A percentile compares a stretch with the other conserved stretches of the same genome.
Conservation (phyloP, 345 rosid species). For the Noccaea bulbosa region DNA sequence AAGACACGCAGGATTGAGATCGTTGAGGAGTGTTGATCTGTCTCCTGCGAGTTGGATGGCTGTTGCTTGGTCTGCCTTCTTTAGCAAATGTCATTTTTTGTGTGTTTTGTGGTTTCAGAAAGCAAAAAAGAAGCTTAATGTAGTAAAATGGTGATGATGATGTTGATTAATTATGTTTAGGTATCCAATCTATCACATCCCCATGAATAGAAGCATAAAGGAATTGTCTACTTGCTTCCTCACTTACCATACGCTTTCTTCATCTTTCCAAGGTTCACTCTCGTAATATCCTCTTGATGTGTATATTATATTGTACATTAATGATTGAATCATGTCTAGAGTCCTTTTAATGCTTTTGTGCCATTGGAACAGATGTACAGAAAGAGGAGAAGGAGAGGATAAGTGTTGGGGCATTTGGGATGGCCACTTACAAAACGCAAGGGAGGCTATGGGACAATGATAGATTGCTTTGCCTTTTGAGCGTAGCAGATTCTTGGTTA, state of each 20-base stretch:
- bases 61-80: conserved; percentile 69
- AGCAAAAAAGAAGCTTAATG: conserved; percentile 4
- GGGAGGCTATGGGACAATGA: conserved; percentile 78
- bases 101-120: conserved; percentile 15
- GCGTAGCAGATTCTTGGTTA: conserved; percentile 98
- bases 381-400: conserved; percentile 59
- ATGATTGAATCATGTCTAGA: background rate
- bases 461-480: conserved; percentile 54
- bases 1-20: conserved; percentile 71
- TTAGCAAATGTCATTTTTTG: background rate
- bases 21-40: conserved; percentile 93
- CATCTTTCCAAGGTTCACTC: conserved; percentile 83
- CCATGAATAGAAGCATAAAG: conserved; percentile 91
- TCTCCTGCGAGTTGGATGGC: conserved; percentile 99
- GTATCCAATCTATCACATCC: conserved; percentile 90
- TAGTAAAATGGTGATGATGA: conserved; percentile 26
- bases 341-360: background rate
- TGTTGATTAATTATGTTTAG: conserved; percentile 24
- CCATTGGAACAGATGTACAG: conserved; percentile 57
- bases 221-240: conserved; percentile 95
- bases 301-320: background rate
- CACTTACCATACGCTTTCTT: conserved; percentile 92
- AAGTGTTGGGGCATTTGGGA: conserved; percentile 73
- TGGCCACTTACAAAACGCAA: conserved; percentile 98
- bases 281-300: background rate